Percentiles rank a stretch among this genome's conserved stretches.
Conservation (phyloP, 495 filamentous ascomycete genomes). For the Penicillium tannophilum region DNA sequence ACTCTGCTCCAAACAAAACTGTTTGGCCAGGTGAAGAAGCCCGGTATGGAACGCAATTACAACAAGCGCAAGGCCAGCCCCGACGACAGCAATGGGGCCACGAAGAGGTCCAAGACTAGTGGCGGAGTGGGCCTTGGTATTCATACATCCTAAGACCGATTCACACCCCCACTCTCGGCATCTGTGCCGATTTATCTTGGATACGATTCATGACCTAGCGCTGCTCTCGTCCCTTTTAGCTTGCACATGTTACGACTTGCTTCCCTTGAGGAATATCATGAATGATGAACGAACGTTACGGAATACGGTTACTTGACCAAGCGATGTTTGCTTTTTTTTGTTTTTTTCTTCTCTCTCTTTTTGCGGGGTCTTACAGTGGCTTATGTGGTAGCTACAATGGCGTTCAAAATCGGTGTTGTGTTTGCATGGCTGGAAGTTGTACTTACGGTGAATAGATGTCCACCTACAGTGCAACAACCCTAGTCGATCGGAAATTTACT, state of each 20-base stretch:
- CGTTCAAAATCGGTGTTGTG: constrained; percentile 14
- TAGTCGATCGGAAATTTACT: constrained; percentile 13
- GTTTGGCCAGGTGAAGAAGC: constrained; percentile 67
- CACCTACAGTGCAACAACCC: background rate
- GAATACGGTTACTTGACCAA: constrained; percentile 10
- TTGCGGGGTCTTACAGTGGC: background rate
- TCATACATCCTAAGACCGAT: constrained; percentile 41
- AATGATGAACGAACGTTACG: constrained; percentile 35
- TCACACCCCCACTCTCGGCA: constrained; percentile 12
- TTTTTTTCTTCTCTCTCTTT: background rate
- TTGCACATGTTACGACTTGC: constrained; percentile 26
- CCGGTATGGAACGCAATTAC: constrained; percentile 44
- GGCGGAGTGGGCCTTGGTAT: constrained; percentile 67
- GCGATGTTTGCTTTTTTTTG: constrained; percentile 6
- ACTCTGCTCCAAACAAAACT: constrained; percentile 63
- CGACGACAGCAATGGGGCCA: constrained; percentile 44
- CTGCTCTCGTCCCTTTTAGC: constrained; percentile 15
- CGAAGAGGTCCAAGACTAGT: constrained; percentile 62
- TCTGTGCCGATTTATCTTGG: constrained; percentile 6
- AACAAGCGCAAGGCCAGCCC: constrained; percentile 61
- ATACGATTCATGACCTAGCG: constrained; percentile 32
- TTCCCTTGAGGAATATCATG: constrained; percentile 26
- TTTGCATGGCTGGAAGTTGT: background rate
- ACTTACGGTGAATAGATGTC: background rate
- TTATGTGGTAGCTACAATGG: constrained; percentile 2